A percentile compares a stretch with the other conserved stretches of the same genome.
Evolutionary conservation across 345 rosid species (phyloP).

Genomic region (Cardamine occulta): DNA sequence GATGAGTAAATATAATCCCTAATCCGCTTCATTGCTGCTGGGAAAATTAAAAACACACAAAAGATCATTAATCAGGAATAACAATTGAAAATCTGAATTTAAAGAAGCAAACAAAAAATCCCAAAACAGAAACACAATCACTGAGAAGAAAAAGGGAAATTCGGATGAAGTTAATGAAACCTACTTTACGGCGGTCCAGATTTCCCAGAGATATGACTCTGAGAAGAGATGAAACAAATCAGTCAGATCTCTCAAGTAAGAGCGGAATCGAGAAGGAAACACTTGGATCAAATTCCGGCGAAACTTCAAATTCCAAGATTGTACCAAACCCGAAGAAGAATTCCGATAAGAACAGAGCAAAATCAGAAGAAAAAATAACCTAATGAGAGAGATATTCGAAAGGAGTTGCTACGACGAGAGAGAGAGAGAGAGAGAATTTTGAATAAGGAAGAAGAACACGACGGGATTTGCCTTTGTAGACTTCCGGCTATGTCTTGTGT

Average conservation of each 20-base stretch:
- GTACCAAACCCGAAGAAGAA: conserved; percentile 10
- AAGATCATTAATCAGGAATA: conserved; percentile 9
- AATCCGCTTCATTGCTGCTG: conserved; percentile 71
- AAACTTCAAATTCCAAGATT: conserved; percentile 17
- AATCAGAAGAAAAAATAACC: background rate
- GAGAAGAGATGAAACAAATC: background rate
- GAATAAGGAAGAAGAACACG: conserved; percentile 34
- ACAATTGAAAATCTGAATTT: background rate
- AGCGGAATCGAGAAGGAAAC: conserved; percentile 28
- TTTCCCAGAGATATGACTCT: conserved; percentile 21
- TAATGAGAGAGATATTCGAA: background rate
- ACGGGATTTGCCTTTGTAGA: conserved; percentile 11
- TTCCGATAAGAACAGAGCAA: conserved; percentile 7
- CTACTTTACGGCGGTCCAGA: conserved; percentile 33
- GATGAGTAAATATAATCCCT: conserved; percentile 61
- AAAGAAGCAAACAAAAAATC: background rate
- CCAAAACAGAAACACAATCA: background rate
- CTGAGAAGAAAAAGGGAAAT: background rate
- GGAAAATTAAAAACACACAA: background rate
- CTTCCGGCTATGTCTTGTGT: background rate
- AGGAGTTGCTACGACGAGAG: conserved; percentile 19
- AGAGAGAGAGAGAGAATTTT: conserved; percentile 25
- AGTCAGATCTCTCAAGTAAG: conserved; percentile 43
- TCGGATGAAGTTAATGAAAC: conserved; percentile 25
- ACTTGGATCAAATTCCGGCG: conserved; percentile 30